Percentiles rank a stretch among this genome's conserved stretches.
phyloP scores from a whole-genome alignment of 352 stramenopile species.

The Phytophthora colocasiae region DNA sequence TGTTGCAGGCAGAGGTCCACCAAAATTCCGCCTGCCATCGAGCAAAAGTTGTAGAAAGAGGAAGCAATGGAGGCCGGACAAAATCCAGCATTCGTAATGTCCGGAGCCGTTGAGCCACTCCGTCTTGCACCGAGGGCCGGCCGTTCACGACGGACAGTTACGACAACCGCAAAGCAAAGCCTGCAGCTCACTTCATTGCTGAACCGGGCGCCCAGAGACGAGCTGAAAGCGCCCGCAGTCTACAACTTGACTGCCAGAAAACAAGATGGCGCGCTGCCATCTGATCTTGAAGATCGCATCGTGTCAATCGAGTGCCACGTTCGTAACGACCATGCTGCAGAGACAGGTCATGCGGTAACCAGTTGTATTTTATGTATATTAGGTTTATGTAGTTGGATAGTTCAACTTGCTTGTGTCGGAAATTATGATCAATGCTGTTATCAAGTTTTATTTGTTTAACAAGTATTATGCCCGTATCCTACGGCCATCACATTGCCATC shows the following conservation, averaged over 20 bases:
- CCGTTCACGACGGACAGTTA: conserved; percentile 20
- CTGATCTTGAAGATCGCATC: conserved; percentile 25
- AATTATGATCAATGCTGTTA: background rate
- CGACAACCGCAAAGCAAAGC: conserved; percentile 13
- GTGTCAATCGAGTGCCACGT: conserved; percentile 32
- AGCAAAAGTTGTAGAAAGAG: conserved; percentile 23
- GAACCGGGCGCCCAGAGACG: conserved; percentile 23
- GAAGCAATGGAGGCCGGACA: conserved; percentile 19
- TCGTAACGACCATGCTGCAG: conserved; percentile 19
- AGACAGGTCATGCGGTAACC: conserved; percentile 26
- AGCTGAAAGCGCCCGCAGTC: background rate
- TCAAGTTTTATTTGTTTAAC: background rate
- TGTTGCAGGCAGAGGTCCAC: background rate
- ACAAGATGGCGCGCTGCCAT: conserved; percentile 28
- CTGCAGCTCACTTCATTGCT: conserved; percentile 17
- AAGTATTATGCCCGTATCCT: conserved; percentile 28
- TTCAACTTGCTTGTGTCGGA: background rate
- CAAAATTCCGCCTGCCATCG: conserved; percentile 15
- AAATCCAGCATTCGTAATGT: conserved; percentile 47
- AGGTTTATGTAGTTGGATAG: conserved; percentile 9
- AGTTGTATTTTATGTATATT: background rate
- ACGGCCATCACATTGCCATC: conserved; percentile 34
- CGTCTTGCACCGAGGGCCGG: conserved; percentile 6
- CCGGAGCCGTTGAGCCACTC: conserved; percentile 22
- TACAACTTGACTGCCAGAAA: conserved; percentile 21